A percentile compares a stretch with the other conserved stretches of the same genome.
Conservation (phyloP, 1,284 basidiomycete species). For the Anthracocystis panici-leucophaei region DNA sequence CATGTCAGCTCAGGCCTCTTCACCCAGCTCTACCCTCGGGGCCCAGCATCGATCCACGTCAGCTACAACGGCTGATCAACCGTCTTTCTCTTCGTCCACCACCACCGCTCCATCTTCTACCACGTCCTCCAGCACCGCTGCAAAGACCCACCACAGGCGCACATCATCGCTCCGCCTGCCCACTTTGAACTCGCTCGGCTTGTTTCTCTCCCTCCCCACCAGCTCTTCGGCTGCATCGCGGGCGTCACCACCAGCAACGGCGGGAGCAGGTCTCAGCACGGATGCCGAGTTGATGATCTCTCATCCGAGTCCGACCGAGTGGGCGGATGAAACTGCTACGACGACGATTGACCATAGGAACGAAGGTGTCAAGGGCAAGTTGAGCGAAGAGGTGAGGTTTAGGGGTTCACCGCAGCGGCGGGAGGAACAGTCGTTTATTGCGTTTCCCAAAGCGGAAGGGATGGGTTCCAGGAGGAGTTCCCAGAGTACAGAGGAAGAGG, state of each 20-base stretch:
- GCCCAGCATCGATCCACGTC: background rate
- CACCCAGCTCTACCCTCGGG: no score
- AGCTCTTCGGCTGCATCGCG: slow-evolving; percentile 9
- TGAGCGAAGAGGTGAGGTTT: slow-evolving; percentile 33
- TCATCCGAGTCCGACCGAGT: slow-evolving; percentile 33
- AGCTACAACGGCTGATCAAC: background rate
- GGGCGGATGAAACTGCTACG: slow-evolving; percentile 33
- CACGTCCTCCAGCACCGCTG: background rate
- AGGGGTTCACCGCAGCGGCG: background rate
- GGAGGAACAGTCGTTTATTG: slow-evolving; percentile 24
- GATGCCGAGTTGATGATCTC: slow-evolving; percentile 48
- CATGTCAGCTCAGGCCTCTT: no score
- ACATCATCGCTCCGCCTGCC: slow-evolving; percentile 35
- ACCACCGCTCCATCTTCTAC: background rate
- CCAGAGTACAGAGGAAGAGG: no score
- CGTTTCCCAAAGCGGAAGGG: slow-evolving; percentile 16
- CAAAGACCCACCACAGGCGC: slow-evolving; percentile 16
- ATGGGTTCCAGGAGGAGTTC: background rate
- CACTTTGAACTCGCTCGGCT: slow-evolving; percentile 41
- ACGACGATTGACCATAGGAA: no score
- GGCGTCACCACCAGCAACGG: background rate
- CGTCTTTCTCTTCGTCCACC: background rate
- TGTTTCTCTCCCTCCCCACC: slow-evolving; percentile 21
- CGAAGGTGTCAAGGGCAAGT: background rate
- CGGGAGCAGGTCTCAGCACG: slow-evolving; percentile 18